Evolutionary conservation across 1,284 basidiomycete genomes (phyloP).

Genomic region (Athelia sp.): DNA sequence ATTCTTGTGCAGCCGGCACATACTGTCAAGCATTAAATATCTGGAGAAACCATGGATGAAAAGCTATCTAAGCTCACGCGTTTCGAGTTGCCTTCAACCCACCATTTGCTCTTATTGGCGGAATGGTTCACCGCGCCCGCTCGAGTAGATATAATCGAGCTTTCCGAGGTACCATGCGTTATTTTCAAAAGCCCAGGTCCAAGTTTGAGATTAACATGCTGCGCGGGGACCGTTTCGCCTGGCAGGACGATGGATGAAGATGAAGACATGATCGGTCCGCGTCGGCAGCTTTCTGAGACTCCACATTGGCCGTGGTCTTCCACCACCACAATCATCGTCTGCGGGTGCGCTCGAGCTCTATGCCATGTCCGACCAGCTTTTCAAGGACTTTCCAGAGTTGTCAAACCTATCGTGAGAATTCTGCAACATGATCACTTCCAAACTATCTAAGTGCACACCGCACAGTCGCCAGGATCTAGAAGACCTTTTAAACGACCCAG

Average conservation of each 20-base stretch:
- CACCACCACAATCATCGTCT: too few relatives aligned
- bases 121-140: conserved; percentile 65
- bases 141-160: conserved; percentile 55
- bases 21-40: conserved; percentile 55
- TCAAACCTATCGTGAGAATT: conserved; percentile 57
- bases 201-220: conserved; percentile 73
- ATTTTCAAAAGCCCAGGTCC: conserved; percentile 68
- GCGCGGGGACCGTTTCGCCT: conserved; percentile 62
- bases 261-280: neutral
- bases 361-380: conserved; percentile 43
- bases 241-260: conserved; percentile 49
- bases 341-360: conserved; percentile 1
- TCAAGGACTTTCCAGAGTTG: conserved; percentile 67
- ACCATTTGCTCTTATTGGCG: conserved; percentile 70
- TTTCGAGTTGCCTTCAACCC: conserved; percentile 75
- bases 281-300: neutral
- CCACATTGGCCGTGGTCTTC: neutral
- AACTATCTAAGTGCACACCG: conserved; percentile 8
- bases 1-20: conserved; percentile 78
- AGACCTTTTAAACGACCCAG: conserved; percentile 75
- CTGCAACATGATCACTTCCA: conserved; percentile 2
- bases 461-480: conserved; percentile 81
- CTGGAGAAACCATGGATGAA: conserved; percentile 3
- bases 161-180: conserved; percentile 23
- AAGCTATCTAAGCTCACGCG: conserved; percentile 38